Evolutionary conservation across 495 filamentous ascomycete species (phyloP), one percentile per base, ranked within the genome.

Genomic region (Bathelium albidoporum): DNA sequence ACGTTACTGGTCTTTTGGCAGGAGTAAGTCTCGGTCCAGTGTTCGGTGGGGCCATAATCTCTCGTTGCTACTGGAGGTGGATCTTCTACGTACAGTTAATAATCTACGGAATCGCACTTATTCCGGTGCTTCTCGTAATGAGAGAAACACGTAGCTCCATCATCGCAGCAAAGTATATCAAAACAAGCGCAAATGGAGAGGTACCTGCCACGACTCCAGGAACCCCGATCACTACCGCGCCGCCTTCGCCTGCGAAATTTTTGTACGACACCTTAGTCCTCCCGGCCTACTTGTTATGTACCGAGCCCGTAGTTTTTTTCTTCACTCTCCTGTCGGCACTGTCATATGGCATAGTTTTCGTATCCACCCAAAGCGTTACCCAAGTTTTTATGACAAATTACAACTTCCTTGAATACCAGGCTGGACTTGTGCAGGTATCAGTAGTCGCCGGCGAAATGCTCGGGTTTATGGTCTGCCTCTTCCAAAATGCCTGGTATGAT

Each of bases 231-330:
- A 39, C 3, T 7, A 31, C n/a, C 31, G 5, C 58, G n/a, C 12
- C 10, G 58, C 22, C 31, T 20, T 11, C 22, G 20, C 24, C 58
- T 28, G 32, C 24, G 22, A 29, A 14, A 14, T 14, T 39, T 39
- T 14, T 39, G 5, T 39, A 39, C 34, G 34, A 39, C 14, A 39
- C 34, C 14, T 14, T 39, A 14, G 14, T 39, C 22, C 74, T 80
- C 1, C 81, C 81, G 10, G 26, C 77, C 4, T 60, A 74, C 29
- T 68, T 85, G 53, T 76, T 84, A 22, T 74, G 71, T 64, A 84
- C 80, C 22, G 82, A 84, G 67, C 74, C 74, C 0, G 82, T 85
- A 9, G 76, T 84, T 2, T 79, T 82, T 36, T 71, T 77, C 45
- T 77, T 73, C 58, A 77, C 77, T 2, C 64, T 83, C 22, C 81